These are phyloP conservation scores for Rhododendron mucronatum DNA, from an alignment of 148 eudicot genomes.

Conservation along the genomic window DNA sequence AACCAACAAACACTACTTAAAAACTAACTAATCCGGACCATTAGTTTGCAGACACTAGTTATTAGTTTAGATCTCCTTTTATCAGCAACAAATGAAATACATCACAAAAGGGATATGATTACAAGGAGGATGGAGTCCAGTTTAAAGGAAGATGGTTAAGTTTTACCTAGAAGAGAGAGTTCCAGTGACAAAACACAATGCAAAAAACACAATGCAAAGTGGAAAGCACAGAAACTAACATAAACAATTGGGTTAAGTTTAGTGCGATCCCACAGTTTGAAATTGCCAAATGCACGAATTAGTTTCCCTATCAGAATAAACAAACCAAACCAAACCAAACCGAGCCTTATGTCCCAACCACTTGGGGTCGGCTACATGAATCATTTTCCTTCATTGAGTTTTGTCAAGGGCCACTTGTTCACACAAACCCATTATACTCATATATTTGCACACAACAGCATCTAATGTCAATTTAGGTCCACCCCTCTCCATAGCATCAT, in stretches of 20 bases:
- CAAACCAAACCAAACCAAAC: too few relatives aligned
- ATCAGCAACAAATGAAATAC: neutral
- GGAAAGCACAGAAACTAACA: neutral
- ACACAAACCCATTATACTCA: too few relatives aligned
- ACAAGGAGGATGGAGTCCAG: neutral
- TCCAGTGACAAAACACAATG: neutral
- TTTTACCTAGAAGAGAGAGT: neutral
- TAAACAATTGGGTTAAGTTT: neutral
- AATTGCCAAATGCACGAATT: neutral
- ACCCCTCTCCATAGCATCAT: too few relatives aligned
- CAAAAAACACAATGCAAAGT: neutral
- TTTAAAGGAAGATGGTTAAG: neutral
- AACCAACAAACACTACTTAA: neutral
- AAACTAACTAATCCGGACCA: neutral
- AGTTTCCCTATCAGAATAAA: neutral
- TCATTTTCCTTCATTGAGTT: too few relatives aligned
- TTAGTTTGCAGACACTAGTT: neutral
- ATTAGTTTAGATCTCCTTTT: too few relatives aligned
- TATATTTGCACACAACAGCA: too few relatives aligned
- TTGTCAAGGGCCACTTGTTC: too few relatives aligned
- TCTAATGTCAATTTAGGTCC: too few relatives aligned
- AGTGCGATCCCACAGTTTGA: neutral
- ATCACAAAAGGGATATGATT: neutral
- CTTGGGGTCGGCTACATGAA: too few relatives aligned
- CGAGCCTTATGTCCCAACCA: too few relatives aligned